Conservation (phyloP, 257 asterid species). For the Penstemon newberryi region DNA sequence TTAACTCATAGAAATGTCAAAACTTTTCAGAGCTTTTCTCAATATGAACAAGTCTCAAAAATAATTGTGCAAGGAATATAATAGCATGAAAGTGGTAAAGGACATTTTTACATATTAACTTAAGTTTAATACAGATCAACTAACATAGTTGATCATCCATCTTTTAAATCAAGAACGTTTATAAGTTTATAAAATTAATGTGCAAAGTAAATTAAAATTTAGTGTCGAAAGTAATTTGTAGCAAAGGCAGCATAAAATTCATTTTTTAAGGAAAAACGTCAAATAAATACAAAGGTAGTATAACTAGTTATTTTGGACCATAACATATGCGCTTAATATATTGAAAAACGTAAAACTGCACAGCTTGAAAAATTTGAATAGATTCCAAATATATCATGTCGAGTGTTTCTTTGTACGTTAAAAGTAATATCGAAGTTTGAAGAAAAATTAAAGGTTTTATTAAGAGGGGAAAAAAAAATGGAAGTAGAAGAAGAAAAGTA, state of each 20-base stretch:
- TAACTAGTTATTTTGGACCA: background rate
- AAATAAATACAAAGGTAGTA: background rate
- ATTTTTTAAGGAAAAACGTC: background rate
- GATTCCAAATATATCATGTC: too few species aligned
- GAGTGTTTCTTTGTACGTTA: too few species aligned
- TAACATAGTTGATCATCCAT: background rate
- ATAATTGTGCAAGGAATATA: background rate
- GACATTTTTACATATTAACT: background rate
- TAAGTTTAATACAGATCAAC: too few species aligned
- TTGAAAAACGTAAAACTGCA: too few species aligned
- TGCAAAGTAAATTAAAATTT: background rate
- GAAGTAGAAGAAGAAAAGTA: too few species aligned
- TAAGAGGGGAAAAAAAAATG: too few species aligned
- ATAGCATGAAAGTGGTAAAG: background rate
- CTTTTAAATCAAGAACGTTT: background rate
- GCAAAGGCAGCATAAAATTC: background rate
- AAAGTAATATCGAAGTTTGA: too few species aligned
- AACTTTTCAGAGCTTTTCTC: background rate
- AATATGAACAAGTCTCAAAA: background rate
- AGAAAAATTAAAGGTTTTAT: too few species aligned
- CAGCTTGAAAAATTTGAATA: too few species aligned
- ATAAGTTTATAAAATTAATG: background rate
- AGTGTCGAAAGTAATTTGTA: background rate
- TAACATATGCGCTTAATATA: too few species aligned
- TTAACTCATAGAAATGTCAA: background rate